Conservation (phyloP, 495 filamentous ascomycete genomes). For the Trichoderma erinaceum region DNA sequence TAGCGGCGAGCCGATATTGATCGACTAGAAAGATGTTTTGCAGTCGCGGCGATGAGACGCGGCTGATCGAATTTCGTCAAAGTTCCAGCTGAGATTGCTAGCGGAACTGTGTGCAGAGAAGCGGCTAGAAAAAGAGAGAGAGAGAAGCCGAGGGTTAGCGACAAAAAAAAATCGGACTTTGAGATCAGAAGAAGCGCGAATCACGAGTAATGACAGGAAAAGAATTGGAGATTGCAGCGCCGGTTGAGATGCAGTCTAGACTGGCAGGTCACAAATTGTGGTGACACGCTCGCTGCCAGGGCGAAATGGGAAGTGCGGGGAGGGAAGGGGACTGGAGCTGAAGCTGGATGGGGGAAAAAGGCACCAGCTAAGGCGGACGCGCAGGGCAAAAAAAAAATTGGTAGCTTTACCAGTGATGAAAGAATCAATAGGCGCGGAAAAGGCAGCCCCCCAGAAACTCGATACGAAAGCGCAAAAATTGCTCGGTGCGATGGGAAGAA, state of each 20-base stretch:
- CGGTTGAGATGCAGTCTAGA: not conserved
- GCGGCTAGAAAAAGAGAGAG: not conserved
- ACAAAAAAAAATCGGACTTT: not conserved
- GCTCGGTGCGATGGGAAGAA: not conserved
- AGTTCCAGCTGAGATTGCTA: not conserved
- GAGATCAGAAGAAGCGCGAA: not conserved
- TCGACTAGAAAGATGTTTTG: not conserved
- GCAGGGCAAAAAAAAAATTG: conserved; percentile 8
- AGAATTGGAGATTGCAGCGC: not conserved
- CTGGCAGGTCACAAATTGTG: not conserved
- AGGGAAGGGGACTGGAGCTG: conserved; percentile 11
- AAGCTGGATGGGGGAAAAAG: not conserved
- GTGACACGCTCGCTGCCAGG: conserved; percentile 15
- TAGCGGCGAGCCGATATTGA: not conserved
- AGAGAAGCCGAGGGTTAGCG: not conserved
- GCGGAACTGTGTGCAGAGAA: not conserved
- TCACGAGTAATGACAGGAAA: not conserved
- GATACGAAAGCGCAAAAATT: not conserved
- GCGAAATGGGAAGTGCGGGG: conserved; percentile 11
- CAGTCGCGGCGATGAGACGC: conserved; percentile 1
- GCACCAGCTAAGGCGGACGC: conserved; percentile 10
- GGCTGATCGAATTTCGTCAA: not conserved
- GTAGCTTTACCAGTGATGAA: conserved; percentile 11
- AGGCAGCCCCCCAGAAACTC: not conserved
- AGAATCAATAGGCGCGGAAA: not conserved